Base-by-base conservation (phyloP, 176 grass and related monocot species). In the Musa acuminata region DNA sequence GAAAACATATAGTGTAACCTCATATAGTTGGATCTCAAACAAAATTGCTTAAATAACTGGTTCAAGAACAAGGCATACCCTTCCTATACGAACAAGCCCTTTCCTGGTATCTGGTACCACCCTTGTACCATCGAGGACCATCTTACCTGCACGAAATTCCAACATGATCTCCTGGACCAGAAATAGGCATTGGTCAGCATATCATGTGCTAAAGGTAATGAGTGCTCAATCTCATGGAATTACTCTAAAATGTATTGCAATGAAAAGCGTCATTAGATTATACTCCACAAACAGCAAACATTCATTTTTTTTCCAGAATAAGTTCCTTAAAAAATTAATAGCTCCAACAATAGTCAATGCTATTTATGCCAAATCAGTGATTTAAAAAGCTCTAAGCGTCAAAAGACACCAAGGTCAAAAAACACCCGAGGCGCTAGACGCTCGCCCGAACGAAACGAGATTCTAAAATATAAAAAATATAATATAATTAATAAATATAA, bases 81-180 rank as follows among this genome's bases (percentile, higher is more conserved):
- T 86, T 60, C 95, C 90, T 81, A 99, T 91, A 55, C 95, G 95
- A 11, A 99, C 88, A 67, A 94, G 90, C 13, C 95, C 95, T 82
- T 89, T 99, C 59, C 95, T 86, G 51, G 78, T 87, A 83, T 99
- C 95, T 83, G 90, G 88, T 53, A 87, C 55, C 72, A 99, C 90
- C 79, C 76, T 69, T 64, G 77, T 89, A 74, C 88, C 90, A n/a
- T 87, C 82, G 80, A 79, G 80, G 35, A 71, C 62, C 95, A 99
- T 99, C 82, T 94, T 99, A 67, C 95, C 95, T 58, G 95, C 95
- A 80, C 86, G 90, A 76, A 99, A 99, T 76, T 99, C 95, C 74
- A 92, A 85, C 86, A 94, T 89, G 72, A 94, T 52, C 75, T 94
- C 84, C 95, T 99, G 86, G 53, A 70, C 49, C 35, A 70, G 10